A percentile compares a stretch with the other conserved stretches of the same genome.
phyloP scores from a whole-genome alignment of 495 filamentous ascomycete species.

The Neurospora sp. region DNA sequence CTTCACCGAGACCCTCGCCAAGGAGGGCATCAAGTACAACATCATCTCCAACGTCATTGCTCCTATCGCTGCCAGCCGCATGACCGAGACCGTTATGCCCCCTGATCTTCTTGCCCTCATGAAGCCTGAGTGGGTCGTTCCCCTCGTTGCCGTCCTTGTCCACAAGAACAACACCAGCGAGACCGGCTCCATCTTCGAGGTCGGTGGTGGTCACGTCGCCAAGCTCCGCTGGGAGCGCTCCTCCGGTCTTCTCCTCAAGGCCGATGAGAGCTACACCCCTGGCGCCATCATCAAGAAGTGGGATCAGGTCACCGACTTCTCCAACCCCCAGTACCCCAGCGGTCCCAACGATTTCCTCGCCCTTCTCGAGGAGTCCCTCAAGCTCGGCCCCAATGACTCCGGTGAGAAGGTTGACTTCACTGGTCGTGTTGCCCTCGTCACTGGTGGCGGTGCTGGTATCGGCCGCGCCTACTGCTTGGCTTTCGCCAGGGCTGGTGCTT shows the following conservation, averaged over 20 bases:
- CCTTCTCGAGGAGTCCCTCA: constrained; percentile 76
- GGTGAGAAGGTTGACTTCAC: constrained; percentile 79
- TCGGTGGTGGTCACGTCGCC: constrained; percentile 83
- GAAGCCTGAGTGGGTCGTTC: constrained; percentile 93
- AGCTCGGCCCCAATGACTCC: constrained; percentile 59
- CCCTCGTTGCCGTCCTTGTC: constrained; percentile 78
- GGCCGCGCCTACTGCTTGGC: constrained; percentile 86
- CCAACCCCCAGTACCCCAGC: constrained; percentile 67
- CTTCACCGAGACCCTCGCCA: constrained; percentile 96
- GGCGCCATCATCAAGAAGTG: constrained; percentile 82
- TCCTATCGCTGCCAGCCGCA: constrained; percentile 88
- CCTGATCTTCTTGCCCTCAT: constrained; percentile 81
- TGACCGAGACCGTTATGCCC: constrained; percentile 98
- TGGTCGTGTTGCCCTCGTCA: constrained; percentile 84
- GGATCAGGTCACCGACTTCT: constrained; percentile 81
- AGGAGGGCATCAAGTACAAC: constrained; percentile 98
- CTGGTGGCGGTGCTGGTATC: constrained; percentile 86
- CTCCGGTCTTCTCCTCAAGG: constrained; percentile 81
- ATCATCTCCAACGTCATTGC: constrained; percentile 94
- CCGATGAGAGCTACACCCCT: constrained; percentile 79
- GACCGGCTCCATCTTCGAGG: constrained; percentile 85
- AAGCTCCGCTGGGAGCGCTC: constrained; percentile 95
- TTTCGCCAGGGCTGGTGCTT: constrained; percentile 83
- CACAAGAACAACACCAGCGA: constrained; percentile 82
- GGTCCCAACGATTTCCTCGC: constrained; percentile 86